A percentile compares a stretch with the other conserved stretches of the same genome.
Evolutionary conservation across 768 basidiomycete genomes (phyloP).

Genomic region (Arthromyces matolae): DNA sequence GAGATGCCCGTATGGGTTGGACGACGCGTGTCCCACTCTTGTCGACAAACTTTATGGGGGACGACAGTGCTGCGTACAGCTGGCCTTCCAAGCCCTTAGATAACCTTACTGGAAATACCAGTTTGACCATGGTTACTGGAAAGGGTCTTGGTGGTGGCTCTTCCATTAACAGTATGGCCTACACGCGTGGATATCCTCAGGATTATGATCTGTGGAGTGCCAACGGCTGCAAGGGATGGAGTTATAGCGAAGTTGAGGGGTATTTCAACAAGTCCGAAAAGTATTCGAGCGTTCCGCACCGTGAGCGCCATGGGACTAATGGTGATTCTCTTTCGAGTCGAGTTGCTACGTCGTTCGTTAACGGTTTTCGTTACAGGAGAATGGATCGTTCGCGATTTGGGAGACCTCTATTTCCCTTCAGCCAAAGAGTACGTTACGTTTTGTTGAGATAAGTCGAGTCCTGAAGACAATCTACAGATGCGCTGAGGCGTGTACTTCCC

Average conservation of each 20-base stretch:
- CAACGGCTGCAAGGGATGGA: constrained; percentile 25
- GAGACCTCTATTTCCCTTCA: background rate
- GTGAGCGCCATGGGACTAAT: background rate
- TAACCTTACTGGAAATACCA: constrained; percentile 5
- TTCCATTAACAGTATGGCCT: constrained; percentile 26
- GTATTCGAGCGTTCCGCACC: background rate
- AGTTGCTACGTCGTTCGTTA: background rate
- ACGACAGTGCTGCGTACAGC: constrained; percentile 15
- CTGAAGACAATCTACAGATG: background rate
- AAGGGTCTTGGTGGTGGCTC: constrained; percentile 28
- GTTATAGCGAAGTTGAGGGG: constrained; percentile 22
- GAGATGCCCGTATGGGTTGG: constrained; percentile 27
- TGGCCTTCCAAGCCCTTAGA: constrained; percentile 16
- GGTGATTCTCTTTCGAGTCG: background rate
- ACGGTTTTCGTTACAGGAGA: background rate
- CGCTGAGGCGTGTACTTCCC: constrained; percentile 5
- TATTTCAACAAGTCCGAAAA: constrained; percentile 25
- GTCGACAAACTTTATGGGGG: constrained; percentile 22
- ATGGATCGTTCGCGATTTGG: constrained; percentile 8
- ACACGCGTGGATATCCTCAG: constrained; percentile 24
- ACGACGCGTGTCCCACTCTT: constrained; percentile 29
- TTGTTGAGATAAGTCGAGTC: background rate
- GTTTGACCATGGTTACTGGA: constrained; percentile 18
- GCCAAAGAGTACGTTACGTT: background rate
- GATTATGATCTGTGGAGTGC: constrained; percentile 27